These are phyloP conservation scores for Metschnikowia borealis DNA, from an alignment of 805 yeast species.

Conservation along the genomic window DNA sequence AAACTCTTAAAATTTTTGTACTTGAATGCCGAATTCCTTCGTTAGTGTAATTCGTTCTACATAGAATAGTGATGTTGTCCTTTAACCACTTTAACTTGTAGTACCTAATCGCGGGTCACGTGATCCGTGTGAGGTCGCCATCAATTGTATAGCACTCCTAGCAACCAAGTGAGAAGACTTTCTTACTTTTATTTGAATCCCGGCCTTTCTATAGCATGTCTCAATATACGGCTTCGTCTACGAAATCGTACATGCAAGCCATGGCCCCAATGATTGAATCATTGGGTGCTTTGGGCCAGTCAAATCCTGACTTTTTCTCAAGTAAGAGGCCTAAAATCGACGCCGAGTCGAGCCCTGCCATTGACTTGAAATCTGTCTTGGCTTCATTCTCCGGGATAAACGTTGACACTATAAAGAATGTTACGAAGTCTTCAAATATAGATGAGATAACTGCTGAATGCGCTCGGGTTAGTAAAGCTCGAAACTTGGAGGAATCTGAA, in stretches of 20 bases:
- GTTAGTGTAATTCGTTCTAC: neutral
- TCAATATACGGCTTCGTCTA: conserved; percentile 50
- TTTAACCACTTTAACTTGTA: neutral
- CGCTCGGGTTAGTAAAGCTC: conserved; percentile 27
- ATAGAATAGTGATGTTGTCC: neutral
- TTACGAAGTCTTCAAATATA: conserved; percentile 14
- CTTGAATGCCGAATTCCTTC: neutral
- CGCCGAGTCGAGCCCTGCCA: conserved; percentile 26
- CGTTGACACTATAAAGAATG: conserved; percentile 13
- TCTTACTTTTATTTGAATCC: too few relatives aligned
- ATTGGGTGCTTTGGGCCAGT: conserved; percentile 21
- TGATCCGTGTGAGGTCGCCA: neutral
- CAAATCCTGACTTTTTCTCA: conserved; percentile 7
- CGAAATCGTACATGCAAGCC: conserved; percentile 74
- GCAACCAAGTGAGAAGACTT: neutral
- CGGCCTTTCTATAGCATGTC: conserved; percentile 25
- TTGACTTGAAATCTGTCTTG: conserved; percentile 31
- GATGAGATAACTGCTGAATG: conserved; percentile 29
- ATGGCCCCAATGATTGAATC: conserved; percentile 66
- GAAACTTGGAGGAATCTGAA: conserved; percentile 32
- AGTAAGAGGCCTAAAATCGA: conserved; percentile 37
- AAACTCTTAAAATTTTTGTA: neutral
- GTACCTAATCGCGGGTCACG: neutral
- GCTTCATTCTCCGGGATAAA: conserved; percentile 34
- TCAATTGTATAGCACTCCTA: neutral